A percentile compares a stretch with the other conserved stretches of the same genome.
Conservation (phyloP, 495 filamentous ascomycete species). For the Penicillium coprophilum region DNA sequence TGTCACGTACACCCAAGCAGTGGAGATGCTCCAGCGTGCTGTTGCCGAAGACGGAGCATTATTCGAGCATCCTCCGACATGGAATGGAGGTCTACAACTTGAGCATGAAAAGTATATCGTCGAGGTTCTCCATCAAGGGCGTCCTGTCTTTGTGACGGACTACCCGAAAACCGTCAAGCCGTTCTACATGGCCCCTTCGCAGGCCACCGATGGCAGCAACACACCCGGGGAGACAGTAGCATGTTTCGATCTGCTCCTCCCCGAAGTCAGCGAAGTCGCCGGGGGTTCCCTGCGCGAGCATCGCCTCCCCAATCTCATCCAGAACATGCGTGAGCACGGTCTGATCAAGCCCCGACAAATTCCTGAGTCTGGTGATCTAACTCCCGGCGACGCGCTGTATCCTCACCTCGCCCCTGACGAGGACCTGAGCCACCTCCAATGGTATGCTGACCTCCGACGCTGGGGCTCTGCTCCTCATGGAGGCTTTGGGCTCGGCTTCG, state of each 20-base stretch:
- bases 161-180: constrained; percentile 86
- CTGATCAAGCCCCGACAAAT: constrained; percentile 38
- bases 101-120: constrained; percentile 95
- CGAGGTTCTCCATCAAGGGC: constrained; percentile 60
- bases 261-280: constrained; percentile 83
- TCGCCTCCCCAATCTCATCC: constrained; percentile 65
- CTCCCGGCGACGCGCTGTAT: constrained; percentile 29
- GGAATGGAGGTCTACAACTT: constrained; percentile 75
- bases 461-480: constrained; percentile 96
- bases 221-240: constrained; percentile 62
- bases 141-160: constrained; percentile 88
- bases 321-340: constrained; percentile 69
- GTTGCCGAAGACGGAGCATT: constrained; percentile 43
- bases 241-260: constrained; percentile 93
- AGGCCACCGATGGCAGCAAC: constrained; percentile 14
- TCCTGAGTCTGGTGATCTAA: constrained; percentile 10
- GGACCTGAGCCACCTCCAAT: constrained; percentile 62
- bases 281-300: constrained; percentile 95
- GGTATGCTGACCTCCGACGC: constrained; percentile 92
- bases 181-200: constrained; percentile 87
- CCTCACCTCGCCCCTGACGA: constrained; percentile 44
- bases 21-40: constrained; percentile 64
- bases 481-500: constrained; percentile 92
- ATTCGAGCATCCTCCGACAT: constrained; percentile 67
- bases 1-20: constrained; percentile 81